Base-by-base conservation (phyloP, 2,329 filamentous ascomycete genomes). In the Diplodia intermedia region DNA sequence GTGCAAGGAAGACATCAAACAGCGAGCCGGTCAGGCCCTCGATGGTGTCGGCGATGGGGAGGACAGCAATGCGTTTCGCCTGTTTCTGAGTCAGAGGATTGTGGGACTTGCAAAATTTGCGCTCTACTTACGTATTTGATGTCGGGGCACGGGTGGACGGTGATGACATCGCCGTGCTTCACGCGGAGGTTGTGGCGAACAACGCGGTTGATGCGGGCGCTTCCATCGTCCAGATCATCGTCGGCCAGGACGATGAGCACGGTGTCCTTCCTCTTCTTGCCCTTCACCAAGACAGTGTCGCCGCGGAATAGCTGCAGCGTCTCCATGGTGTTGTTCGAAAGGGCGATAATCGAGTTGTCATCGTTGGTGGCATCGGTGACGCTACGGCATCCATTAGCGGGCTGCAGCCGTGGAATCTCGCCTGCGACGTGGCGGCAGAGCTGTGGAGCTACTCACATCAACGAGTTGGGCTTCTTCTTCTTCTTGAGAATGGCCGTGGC, bases 381-480 rank as follows among this genome's bases (percentile, higher is more conserved):
- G 85, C 93, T 97, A 77, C 73, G 69, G 56, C 66, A 72, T 14
- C n/a, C 61, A 73, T 83, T 71, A 83, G 75, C 70, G 20, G 23
- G 12, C 26, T 56, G 49, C 66, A 29, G 3, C 29, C 0, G 36
- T 33, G 26, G 26, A 2, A 12, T 33, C 12, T 8, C 1, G 4
- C 12, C 40, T 8, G 40, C 18, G 12, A 2, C 11, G 57, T 29
- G 47, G 12, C 7, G n/a, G 12, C 5, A 7, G 65, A 14, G 38
- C 12, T 3, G 6, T 26, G 12, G 54, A 69, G 54, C 72, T 74
- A 81, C 90, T 81, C 86, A 97, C 93, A 99, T 97, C 81, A 99
- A 84, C 78, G 94, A 96, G 84, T 99, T 99, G 76, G 94, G 94
- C 92, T 99, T 99, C 94, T 99, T 99, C 91, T 99, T 99, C 88